A percentile compares a stretch with the other conserved stretches of the same genome.
These are phyloP conservation scores for Septoria petroselini DNA, from an alignment of 2,329 filamentous ascomycete species.

Conservation along the genomic window DNA sequence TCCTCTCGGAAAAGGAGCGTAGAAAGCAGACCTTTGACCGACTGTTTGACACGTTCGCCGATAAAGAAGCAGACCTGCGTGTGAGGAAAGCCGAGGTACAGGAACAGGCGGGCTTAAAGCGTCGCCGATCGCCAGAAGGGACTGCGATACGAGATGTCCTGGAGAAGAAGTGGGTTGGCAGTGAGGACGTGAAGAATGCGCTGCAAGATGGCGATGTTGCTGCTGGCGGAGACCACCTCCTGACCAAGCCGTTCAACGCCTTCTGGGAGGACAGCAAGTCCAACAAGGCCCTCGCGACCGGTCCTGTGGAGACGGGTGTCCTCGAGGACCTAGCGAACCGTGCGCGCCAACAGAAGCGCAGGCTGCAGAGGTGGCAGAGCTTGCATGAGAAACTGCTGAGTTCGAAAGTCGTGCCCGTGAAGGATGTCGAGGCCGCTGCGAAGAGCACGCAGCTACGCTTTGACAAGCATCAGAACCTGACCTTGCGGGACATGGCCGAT, in stretches of 20 bases:
- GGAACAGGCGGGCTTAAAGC: conserved; percentile 21
- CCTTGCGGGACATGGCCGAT: conserved; percentile 27
- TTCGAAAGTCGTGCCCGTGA: conserved; percentile 16
- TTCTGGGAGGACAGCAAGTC: conserved; percentile 65
- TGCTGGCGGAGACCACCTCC: conserved; percentile 58
- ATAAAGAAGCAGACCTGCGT: conserved; percentile 49
- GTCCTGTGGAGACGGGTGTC: conserved; percentile 52
- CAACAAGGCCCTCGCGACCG: conserved; percentile 43
- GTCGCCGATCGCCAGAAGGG: conserved; percentile 26
- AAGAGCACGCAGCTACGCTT: conserved; percentile 26
- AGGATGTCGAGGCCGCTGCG: conserved; percentile 8
- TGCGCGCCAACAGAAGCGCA: conserved; percentile 62
- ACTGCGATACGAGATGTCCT: conserved; percentile 55
- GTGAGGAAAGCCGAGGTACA: conserved; percentile 46
- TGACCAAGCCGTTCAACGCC: conserved; percentile 61
- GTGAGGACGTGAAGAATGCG: conserved; percentile 68
- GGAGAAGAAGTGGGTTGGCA: conserved; percentile 74
- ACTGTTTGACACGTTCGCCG: conserved; percentile 55
- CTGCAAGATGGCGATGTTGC: conserved; percentile 65
- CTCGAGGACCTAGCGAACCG: conserved; percentile 69
- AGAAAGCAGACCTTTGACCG: conserved; percentile 58
- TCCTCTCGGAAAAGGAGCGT: conserved; percentile 59
- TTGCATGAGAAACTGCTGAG: conserved; percentile 51
- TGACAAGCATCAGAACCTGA: conserved; percentile 34
- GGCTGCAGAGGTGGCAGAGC: conserved; percentile 70